Percentiles rank a stretch among this genome's conserved stretches.
phyloP scores from a whole-genome alignment of 2,329 filamentous ascomycete species.

The Samsoniella hepiali region DNA sequence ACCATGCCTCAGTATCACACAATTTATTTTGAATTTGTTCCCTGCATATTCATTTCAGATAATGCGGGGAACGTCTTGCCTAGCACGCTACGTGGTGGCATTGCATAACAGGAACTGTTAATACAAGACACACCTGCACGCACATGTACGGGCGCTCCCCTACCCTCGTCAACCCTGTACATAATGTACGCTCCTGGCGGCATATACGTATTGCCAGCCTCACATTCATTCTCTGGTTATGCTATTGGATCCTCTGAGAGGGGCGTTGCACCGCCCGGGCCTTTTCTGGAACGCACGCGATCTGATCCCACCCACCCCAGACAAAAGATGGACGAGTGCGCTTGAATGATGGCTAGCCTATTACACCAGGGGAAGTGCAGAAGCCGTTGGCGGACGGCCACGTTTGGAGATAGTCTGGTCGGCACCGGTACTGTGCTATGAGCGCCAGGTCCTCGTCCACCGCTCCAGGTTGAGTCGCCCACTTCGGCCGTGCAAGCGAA shows the following conservation, averaged over 20 bases:
- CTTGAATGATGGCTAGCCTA: background rate
- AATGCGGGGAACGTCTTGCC: background rate
- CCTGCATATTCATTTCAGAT: background rate
- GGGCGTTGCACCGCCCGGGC: constrained; percentile 2
- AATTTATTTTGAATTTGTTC: background rate
- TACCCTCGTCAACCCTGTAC: background rate
- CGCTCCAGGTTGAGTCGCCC: background rate
- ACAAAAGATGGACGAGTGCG: background rate
- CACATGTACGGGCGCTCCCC: background rate
- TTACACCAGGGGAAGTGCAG: background rate
- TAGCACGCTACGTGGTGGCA: background rate
- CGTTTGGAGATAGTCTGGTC: background rate
- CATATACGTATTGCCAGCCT: background rate
- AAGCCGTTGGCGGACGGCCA: background rate
- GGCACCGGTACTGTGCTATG: background rate
- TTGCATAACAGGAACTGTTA: background rate
- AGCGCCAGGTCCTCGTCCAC: background rate
- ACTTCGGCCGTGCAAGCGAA: constrained; percentile 1
- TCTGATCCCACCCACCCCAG: background rate
- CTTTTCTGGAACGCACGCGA: constrained; percentile 7
- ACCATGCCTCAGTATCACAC: background rate
- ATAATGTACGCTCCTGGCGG: background rate
- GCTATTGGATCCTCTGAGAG: background rate
- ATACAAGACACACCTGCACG: background rate
- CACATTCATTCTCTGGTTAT: background rate